Conservation (phyloP, 1,139 yeast genomes). For the Nakaseomyces kungkrabaensis region DNA sequence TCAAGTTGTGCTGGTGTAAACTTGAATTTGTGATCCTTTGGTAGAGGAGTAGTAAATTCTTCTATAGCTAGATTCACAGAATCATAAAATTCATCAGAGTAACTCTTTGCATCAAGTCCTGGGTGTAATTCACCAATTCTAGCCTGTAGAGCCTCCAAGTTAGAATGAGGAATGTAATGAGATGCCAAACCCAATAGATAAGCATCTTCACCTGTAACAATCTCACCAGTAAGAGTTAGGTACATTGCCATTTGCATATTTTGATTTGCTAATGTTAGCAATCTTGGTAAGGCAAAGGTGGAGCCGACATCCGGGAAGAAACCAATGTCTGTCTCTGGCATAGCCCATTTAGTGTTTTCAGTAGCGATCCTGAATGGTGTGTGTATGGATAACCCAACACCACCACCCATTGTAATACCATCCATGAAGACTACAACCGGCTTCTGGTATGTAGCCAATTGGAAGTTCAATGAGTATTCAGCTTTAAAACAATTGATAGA, state of each 20-base stretch:
- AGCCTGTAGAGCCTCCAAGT: constrained; percentile 49
- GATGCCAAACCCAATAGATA: constrained; percentile 82
- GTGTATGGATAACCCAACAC: constrained; percentile 86
- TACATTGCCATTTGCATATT: constrained; percentile 80
- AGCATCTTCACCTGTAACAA: constrained; percentile 67
- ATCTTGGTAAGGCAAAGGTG: constrained; percentile 74
- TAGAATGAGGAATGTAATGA: constrained; percentile 67
- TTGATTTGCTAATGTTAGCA: constrained; percentile 32
- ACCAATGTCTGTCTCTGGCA: constrained; percentile 98
- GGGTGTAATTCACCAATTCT: constrained; percentile 46
- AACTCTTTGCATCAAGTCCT: constrained; percentile 11
- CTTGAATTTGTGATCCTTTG: constrained; percentile 52
- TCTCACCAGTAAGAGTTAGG: constrained; percentile 77
- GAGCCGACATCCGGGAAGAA: constrained; percentile 96
- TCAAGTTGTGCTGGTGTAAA: constrained; percentile 47
- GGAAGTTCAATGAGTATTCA: constrained; percentile 76
- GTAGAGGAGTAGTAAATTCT: constrained; percentile 66
- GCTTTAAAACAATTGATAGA: constrained; percentile 61
- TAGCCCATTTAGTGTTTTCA: constrained; percentile 81
- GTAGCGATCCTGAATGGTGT: constrained; percentile 92
- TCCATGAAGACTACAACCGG: constrained; percentile 80
- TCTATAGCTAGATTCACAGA: constrained; percentile 65
- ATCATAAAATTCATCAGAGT: constrained; percentile 14
- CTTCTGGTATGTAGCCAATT: constrained; percentile 70
- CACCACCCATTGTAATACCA: constrained; percentile 98